Base-by-base conservation (phyloP, 2,329 filamentous ascomycete genomes). In the Aspergillus intermedius region DNA sequence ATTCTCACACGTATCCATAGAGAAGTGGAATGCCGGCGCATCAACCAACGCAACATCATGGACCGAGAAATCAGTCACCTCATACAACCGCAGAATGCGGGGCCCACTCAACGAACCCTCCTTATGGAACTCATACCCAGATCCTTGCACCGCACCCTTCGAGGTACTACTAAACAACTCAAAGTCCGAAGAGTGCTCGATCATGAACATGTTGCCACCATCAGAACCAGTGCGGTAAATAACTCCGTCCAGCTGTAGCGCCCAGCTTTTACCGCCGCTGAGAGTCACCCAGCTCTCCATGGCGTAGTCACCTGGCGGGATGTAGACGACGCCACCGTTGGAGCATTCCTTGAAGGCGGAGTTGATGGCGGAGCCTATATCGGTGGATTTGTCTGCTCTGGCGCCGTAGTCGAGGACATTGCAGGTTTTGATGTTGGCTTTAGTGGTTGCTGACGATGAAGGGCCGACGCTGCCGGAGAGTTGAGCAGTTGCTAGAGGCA, bases 111-210 rank as follows among this genome's bases (percentile, higher is more conserved):
- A 58, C 28, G 61, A 68, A 40, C 71, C 70, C 5, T 70, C 53
- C 32, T 65, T 64, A 57, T 78, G 64, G 54, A 74, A 75, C 47
- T 71, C 61, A 58, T 77, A 80, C 22, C 77, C 77, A 43, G 72
- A 70, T 21, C 77, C 77, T 59, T 80, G 77, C 23, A 80, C 65
- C 17, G 77, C 76, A 47, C 77, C 77, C 49, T 70, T 67, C 12
- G 74, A 75, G 4, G 70, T 78, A 39, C 71, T 74, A 39, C 74
- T 78, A 60, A 77, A 79, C 49, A 80, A 53, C 56, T 80, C 77
- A 46, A 80, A 78, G 55, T 80, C 76, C 46, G 63, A 68, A 7
- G 69, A 67, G 51, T 76, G 71, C 52, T 75, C 66, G 46, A 79
- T 69, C 51, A 73, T 69, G 53, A 80, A 72, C 77, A 80, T 80